Evolutionary conservation across 805 yeast species (phyloP).

Genomic region (Yamadazyma philogaea): DNA sequence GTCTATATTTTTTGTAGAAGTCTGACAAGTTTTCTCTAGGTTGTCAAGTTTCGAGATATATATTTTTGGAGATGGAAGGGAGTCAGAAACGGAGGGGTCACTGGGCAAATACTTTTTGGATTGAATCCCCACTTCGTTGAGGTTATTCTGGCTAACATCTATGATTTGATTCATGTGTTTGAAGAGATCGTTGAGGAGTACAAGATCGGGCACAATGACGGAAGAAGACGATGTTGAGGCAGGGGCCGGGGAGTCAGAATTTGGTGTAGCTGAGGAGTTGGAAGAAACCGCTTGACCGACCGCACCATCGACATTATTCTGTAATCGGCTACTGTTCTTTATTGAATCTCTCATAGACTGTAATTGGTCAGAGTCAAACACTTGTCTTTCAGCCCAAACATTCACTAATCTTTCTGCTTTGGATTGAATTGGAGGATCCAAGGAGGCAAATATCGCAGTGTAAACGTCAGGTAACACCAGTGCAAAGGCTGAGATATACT

Average conservation of each 20-base stretch:
- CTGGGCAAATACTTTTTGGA: constrained; percentile 34
- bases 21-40: constrained; percentile 36
- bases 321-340: not conserved
- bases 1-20: constrained; percentile 29
- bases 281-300: too few species aligned
- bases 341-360: constrained; percentile 18
- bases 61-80: constrained; percentile 36
- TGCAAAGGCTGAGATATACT: constrained; percentile 58
- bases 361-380: constrained; percentile 36
- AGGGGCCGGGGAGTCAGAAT: constrained; percentile 14
- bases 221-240: not conserved
- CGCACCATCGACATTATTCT: too few species aligned
- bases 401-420: constrained; percentile 50
- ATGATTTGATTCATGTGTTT: constrained; percentile 25
- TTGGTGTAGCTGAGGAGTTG: not conserved
- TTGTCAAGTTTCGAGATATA: constrained; percentile 38
- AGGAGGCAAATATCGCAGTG: constrained; percentile 23
- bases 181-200: constrained; percentile 29
- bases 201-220: constrained; percentile 25
- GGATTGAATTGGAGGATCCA: constrained; percentile 39
- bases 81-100: constrained; percentile 32
- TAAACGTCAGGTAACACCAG: constrained; percentile 45
- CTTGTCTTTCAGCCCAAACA: constrained; percentile 56
- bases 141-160: constrained; percentile 30
- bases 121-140: constrained; percentile 38